Conservation (phyloP, 2,329 filamentous ascomycete species). For the Zymoseptoria crescenta region DNA sequence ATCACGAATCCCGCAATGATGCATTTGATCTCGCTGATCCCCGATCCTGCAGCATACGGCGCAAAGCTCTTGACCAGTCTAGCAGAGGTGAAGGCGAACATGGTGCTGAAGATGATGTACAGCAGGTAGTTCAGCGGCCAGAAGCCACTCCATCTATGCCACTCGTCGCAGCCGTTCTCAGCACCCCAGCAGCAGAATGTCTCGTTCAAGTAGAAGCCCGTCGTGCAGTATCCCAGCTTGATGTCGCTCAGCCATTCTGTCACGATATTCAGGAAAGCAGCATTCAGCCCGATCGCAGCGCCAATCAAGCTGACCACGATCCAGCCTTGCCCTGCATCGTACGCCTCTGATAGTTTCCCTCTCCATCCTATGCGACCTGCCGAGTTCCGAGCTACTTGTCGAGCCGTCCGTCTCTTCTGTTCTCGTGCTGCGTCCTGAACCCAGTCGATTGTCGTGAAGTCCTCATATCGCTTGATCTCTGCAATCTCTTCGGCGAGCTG, state of each 20-base stretch:
- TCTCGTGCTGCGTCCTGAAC: conserved; percentile 94
- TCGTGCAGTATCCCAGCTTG: conserved; percentile 91
- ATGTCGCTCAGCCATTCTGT: conserved; percentile 96
- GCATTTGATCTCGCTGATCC: conserved; percentile 98
- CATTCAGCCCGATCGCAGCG: conserved; percentile 85
- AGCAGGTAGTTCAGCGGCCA: conserved; percentile 73
- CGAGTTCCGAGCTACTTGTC: conserved; percentile 62
- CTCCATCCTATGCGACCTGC: conserved; percentile 74
- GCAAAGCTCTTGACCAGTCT: conserved; percentile 83
- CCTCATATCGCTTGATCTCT: conserved; percentile 95
- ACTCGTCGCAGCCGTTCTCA: conserved; percentile 78
- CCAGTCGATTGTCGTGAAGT: conserved; percentile 99
- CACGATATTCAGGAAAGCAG: conserved; percentile 85
- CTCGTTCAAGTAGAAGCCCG: conserved; percentile 94
- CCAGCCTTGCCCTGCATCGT: conserved; percentile 96
- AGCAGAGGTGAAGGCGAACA: conserved; percentile 76
- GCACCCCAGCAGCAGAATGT: conserved; percentile 97
- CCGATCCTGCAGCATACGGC: conserved; percentile 90
- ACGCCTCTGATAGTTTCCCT: conserved; percentile 72
- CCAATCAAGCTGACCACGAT: conserved; percentile 93
- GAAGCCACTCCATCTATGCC: conserved; percentile 81
- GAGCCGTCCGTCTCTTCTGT: conserved; percentile 69
- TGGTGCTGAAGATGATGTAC: conserved; percentile 69
- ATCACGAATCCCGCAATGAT: conserved; percentile 98
- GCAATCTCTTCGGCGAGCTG: conserved; percentile 90